Evolutionary conservation across 169 alveolate species (phyloP).

Genomic region (Plasmodium gonderi): DNA sequence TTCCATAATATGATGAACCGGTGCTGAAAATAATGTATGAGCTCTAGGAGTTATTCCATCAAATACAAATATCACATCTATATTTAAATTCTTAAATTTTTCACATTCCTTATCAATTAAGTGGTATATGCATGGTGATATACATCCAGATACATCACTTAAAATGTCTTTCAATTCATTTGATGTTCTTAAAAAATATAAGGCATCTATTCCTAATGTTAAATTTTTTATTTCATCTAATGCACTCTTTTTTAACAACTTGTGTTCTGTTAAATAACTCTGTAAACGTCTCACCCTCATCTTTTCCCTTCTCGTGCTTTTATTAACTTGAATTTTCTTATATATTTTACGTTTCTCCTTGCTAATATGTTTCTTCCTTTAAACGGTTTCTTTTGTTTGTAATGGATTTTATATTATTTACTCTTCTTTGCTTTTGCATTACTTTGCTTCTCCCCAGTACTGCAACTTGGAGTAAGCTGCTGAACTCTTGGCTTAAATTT

Average conservation of each 20-base stretch:
- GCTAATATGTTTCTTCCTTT: neutral
- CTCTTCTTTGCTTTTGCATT: no score
- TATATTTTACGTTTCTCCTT: neutral
- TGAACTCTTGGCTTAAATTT: no score
- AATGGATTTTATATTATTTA: no score
- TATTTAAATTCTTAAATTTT: constrained; percentile 28
- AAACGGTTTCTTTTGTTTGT: no score
- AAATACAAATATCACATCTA: constrained; percentile 54
- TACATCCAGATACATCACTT: constrained; percentile 73
- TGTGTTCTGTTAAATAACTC: constrained; percentile 80
- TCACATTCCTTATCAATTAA: constrained; percentile 65
- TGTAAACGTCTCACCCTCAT: constrained; percentile 85
- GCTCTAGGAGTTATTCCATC: constrained; percentile 71
- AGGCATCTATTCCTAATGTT: constrained; percentile 72
- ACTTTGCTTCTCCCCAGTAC: no score
- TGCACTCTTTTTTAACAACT: constrained; percentile 71
- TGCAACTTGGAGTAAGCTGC: no score
- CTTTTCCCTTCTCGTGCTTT: constrained; percentile 8
- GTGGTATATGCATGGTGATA: constrained; percentile 66
- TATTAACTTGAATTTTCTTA: neutral
- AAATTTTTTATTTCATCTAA: constrained; percentile 34
- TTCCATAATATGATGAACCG: constrained; percentile 32
- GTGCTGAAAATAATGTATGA: constrained; percentile 53
- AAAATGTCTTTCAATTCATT: constrained; percentile 47
- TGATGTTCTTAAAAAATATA: constrained; percentile 62